A percentile compares a stretch with the other conserved stretches of the same genome.
These are phyloP conservation scores for Xerocomellus amylosporus DNA, from an alignment of 768 basidiomycete species.

Conservation along the genomic window DNA sequence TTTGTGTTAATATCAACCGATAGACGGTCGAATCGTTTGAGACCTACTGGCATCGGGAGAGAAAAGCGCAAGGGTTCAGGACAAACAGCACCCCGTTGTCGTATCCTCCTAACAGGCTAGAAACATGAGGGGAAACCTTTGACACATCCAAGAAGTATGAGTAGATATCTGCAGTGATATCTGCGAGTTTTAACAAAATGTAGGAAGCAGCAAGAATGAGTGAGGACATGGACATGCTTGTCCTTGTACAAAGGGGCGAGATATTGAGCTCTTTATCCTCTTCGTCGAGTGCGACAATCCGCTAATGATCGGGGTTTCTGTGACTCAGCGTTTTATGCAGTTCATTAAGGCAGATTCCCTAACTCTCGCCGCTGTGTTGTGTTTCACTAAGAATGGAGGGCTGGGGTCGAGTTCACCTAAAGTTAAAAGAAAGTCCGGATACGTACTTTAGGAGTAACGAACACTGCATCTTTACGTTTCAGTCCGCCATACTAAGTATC, in stretches of 20 bases:
- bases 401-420: too few species aligned
- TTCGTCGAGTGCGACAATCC: not conserved
- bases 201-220: not conserved
- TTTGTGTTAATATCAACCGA: not conserved
- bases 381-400: too few species aligned
- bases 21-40: not conserved
- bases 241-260: not conserved
- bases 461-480: too few species aligned
- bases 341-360: too few species aligned
- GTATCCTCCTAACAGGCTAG: conserved; percentile 14
- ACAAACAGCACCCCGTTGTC: conserved; percentile 14
- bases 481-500: too few species aligned
- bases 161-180: not conserved
- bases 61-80: conserved; percentile 14
- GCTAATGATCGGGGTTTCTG: too few species aligned
- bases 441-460: too few species aligned
- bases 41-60: conserved; percentile 24
- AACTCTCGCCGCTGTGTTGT: too few species aligned
- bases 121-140: conserved; percentile 2
- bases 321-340: too few species aligned
- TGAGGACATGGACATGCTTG: not conserved
- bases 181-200: not conserved
- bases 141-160: not conserved
- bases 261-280: conserved; percentile 1
- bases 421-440: too few species aligned